phyloP scores from a whole-genome alignment of 768 basidiomycete genomes.

The Pleurotus giganteus region DNA sequence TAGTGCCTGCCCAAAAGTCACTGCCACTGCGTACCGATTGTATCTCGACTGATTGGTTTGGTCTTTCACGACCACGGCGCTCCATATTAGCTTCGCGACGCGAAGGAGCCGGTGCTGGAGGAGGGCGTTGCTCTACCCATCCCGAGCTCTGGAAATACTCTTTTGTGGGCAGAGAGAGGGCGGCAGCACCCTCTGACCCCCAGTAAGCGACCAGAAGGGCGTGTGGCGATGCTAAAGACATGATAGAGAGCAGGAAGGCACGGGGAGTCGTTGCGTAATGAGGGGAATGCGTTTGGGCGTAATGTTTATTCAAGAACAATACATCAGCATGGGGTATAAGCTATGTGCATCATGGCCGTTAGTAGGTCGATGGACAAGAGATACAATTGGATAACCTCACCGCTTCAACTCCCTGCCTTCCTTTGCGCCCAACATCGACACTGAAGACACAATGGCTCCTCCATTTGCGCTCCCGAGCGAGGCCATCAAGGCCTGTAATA shows the following conservation, averaged over 20 bases:
- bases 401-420: slow-evolving; percentile 76
- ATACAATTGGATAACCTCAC: slow-evolving; percentile 36
- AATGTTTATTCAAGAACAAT: slow-evolving; percentile 74
- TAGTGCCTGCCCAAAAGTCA: slow-evolving; percentile 70
- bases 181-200: slow-evolving; percentile 77
- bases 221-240: slow-evolving; percentile 64
- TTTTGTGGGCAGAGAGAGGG: slow-evolving; percentile 75
- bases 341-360: slow-evolving; percentile 33
- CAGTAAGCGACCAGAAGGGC: slow-evolving; percentile 82
- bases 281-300: slow-evolving; percentile 61
- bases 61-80: slow-evolving; percentile 14
- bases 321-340: slow-evolving; percentile 82
- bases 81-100: slow-evolving; percentile 11
- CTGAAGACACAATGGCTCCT: slow-evolving; percentile 80
- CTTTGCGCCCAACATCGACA: slow-evolving; percentile 71
- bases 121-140: slow-evolving; percentile 60
- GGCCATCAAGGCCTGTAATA: slow-evolving; percentile 74
- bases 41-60: slow-evolving; percentile 28
- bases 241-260: slow-evolving; percentile 73
- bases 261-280: slow-evolving; percentile 66
- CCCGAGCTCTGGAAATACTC: slow-evolving; percentile 87
- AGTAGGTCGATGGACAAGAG: slow-evolving; percentile 14
- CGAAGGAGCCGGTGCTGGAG: slow-evolving; percentile 19
- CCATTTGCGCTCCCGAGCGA: slow-evolving; percentile 84
- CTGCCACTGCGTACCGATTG: slow-evolving; percentile 65